phyloP scores from a whole-genome alignment of 768 basidiomycete species.

The Trametes coccinea region DNA sequence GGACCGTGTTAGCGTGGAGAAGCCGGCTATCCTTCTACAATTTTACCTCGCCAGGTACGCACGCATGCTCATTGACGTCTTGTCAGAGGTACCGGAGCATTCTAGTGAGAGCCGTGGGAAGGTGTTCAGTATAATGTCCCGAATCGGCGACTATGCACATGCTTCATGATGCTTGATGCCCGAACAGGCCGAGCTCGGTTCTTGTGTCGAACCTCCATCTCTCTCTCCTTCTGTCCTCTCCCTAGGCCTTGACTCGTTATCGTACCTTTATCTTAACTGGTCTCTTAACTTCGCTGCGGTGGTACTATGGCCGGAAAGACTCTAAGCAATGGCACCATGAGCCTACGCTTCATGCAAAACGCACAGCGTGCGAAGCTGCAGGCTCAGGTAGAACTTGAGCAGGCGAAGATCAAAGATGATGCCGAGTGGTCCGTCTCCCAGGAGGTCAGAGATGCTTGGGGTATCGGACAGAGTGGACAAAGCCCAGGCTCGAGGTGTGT shows the following conservation, averaged over 20 bases:
- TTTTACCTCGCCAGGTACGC: no score
- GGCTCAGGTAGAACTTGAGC: constrained; percentile 49
- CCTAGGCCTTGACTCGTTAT: no score
- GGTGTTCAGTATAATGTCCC: background rate
- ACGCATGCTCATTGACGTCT: background rate
- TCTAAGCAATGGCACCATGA: constrained; percentile 63
- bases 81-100: background rate
- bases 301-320: constrained; percentile 37
- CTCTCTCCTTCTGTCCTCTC: no score
- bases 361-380: constrained; percentile 56
- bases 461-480: constrained; percentile 18
- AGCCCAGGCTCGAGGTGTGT: constrained; percentile 12
- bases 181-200: constrained; percentile 4
- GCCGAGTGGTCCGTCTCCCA: constrained; percentile 63
- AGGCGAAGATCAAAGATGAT: constrained; percentile 60
- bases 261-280: background rate
- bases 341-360: constrained; percentile 75
- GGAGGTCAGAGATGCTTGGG: constrained; percentile 57
- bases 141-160: background rate
- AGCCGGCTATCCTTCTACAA: no score
- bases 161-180: background rate
- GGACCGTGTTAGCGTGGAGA: no score
- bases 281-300: background rate
- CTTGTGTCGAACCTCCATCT: background rate
- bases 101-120: background rate